Conservation (phyloP, 108 stramenopile genomes). For the Pseudonitzschia delicatissima region DNA sequence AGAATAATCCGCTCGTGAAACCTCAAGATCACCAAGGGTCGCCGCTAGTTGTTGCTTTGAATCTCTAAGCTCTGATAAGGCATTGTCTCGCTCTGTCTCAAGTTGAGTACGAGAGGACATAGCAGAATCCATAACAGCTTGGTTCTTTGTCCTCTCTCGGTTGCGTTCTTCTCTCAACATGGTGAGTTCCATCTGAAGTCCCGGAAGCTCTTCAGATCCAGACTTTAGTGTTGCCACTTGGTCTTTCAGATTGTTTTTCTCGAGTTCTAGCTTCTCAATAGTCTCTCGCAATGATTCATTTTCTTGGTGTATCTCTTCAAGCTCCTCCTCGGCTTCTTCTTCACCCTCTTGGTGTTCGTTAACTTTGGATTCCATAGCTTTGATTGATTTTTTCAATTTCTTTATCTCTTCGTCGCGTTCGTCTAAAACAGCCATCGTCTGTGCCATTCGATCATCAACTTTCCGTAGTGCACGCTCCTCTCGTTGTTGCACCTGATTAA, state of each 20-base stretch:
- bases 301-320: constrained; percentile 67
- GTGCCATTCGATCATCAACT: constrained; percentile 46
- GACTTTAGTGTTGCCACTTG: constrained; percentile 48
- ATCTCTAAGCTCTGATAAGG: constrained; percentile 57
- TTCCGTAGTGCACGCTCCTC: constrained; percentile 31
- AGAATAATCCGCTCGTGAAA: constrained; percentile 66
- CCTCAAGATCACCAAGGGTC: constrained; percentile 66
- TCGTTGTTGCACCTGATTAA: constrained; percentile 21
- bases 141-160: constrained; percentile 58
- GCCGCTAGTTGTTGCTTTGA: constrained; percentile 74
- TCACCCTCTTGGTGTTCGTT: constrained; percentile 40
- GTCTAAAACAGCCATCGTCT: constrained; percentile 57
- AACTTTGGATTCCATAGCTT: constrained; percentile 34
- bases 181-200: constrained; percentile 72
- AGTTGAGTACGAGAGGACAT: constrained; percentile 42
- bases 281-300: constrained; percentile 68
- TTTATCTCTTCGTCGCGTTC: constrained; percentile 46
- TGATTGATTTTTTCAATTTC: constrained; percentile 24
- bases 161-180: constrained; percentile 73
- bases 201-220: constrained; percentile 51
- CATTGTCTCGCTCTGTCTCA: constrained; percentile 60
- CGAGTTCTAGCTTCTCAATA: constrained; percentile 51
- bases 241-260: constrained; percentile 43
- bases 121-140: constrained; percentile 35
- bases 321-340: constrained; percentile 49